phyloP scores from a whole-genome alignment of 306 rosid species.

The Luffa acutangula region DNA sequence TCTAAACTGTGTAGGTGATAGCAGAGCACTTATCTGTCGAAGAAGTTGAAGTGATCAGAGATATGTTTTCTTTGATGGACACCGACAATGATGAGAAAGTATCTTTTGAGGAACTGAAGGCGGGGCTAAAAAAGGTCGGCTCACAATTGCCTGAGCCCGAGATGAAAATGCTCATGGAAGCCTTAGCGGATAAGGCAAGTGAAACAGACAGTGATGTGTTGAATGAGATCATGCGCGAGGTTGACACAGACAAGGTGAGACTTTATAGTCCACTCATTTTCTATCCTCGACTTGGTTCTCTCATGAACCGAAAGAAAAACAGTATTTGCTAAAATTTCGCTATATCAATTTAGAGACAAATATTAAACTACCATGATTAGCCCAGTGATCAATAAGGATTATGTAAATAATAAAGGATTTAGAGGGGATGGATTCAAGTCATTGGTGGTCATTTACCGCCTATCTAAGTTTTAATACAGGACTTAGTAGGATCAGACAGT shows the following conservation, averaged over 20 bases:
- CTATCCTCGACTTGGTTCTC: not conserved
- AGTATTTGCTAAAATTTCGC: not conserved
- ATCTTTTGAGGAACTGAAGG: constrained; percentile 77
- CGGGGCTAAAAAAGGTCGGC: constrained; percentile 87
- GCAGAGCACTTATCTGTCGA: constrained; percentile 92
- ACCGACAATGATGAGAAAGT: constrained; percentile 83
- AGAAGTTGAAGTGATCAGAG: constrained; percentile 96
- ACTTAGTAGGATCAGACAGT: not conserved
- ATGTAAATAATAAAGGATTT: not conserved
- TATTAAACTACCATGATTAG: not conserved
- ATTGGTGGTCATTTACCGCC: not conserved
- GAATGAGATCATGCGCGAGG: constrained; percentile 91
- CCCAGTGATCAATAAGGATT: not conserved
- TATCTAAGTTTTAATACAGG: no score
- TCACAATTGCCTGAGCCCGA: constrained; percentile 96
- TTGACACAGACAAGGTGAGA: constrained; percentile 90
- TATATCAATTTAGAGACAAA: not conserved
- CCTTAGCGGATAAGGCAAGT: constrained; percentile 63
- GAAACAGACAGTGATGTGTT: constrained; percentile 60
- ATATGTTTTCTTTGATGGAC: constrained; percentile 96
- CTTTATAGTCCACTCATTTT: constrained; percentile 14
- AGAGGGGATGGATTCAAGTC: not conserved
- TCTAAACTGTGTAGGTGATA: constrained; percentile 56
- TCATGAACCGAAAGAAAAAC: not conserved
- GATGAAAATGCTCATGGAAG: constrained; percentile 97